These are phyloP conservation scores for Hypericum androsaemum DNA, from an alignment of 345 rosid species.

Conservation along the genomic window DNA sequence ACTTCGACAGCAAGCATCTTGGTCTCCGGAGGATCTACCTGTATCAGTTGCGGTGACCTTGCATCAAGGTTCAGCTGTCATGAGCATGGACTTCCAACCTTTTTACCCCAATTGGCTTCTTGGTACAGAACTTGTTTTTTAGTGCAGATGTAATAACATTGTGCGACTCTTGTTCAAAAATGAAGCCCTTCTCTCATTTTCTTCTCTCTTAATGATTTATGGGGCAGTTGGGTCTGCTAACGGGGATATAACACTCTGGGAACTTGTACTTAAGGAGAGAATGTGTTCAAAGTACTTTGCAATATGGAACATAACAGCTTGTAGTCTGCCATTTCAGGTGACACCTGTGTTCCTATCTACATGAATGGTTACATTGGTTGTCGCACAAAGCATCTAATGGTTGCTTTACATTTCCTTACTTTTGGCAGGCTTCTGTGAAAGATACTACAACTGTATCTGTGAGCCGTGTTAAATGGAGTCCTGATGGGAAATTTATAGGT, in stretches of 20 bases:
- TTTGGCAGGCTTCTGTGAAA: conserved; percentile 23
- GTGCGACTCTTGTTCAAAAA: no score
- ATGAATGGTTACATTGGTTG: no score
- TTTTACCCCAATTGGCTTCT: conserved; percentile 55
- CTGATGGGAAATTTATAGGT: conserved; percentile 33
- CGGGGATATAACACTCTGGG: conserved; percentile 87
- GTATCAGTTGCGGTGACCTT: conserved; percentile 51
- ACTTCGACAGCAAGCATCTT: conserved; percentile 45
- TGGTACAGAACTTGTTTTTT: conserved; percentile 33
- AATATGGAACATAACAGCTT: conserved; percentile 49
- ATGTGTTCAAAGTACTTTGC: conserved; percentile 70
- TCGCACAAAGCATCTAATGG: conserved; percentile 4
- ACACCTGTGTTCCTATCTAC: conserved; percentile 3
- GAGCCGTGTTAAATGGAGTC: conserved; percentile 27
- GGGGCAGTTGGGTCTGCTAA: conserved; percentile 63
- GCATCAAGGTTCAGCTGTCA: conserved; percentile 69
- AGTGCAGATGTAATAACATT: neutral
- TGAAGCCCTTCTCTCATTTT: neutral
- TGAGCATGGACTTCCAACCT: conserved; percentile 93
- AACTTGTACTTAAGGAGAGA: conserved; percentile 47
- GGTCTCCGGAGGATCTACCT: conserved; percentile 80
- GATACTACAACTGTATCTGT: conserved; percentile 20
- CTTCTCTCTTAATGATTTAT: conserved; percentile 17
- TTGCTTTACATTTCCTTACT: neutral
- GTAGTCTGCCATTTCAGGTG: conserved; percentile 63